phyloP scores from a whole-genome alignment of 305 asterid genomes.

The Fraxinus sp. region DNA sequence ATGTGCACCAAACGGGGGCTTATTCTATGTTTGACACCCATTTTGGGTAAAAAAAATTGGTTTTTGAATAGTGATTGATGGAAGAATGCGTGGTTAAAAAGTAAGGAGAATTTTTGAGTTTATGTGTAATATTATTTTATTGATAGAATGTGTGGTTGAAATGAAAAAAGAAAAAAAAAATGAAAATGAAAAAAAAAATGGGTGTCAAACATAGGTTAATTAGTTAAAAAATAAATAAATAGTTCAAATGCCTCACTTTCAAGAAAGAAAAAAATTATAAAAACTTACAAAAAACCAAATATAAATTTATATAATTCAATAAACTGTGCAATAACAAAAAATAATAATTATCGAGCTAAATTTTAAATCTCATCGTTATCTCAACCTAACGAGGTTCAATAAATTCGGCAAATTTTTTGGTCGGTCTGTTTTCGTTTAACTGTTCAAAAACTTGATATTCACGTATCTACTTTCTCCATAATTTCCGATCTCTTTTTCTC shows the following conservation, averaged over 20 bases:
- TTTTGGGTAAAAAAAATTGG: too few species aligned
- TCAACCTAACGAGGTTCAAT: neutral
- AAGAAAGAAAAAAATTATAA: neutral
- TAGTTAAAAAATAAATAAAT: neutral
- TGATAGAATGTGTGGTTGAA: too few species aligned
- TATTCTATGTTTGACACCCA: too few species aligned
- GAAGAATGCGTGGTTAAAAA: too few species aligned
- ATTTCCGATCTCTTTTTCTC: neutral
- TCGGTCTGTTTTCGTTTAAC: neutral
- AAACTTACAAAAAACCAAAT: neutral
- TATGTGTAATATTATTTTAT: too few species aligned
- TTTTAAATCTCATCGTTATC: neutral
- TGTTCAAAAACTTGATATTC: neutral
- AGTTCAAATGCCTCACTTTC: neutral
- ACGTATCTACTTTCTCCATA: neutral
- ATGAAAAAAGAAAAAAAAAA: too few species aligned
- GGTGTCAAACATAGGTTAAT: too few species aligned
- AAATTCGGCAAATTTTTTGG: neutral
- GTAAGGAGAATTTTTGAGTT: too few species aligned
- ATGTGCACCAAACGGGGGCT: too few species aligned
- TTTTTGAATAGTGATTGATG: too few species aligned
- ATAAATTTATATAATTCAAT: neutral
- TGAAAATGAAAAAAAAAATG: too few species aligned
- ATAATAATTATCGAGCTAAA: neutral
- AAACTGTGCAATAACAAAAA: neutral